These are phyloP conservation scores for Hypsizygus marmoreus DNA, from an alignment of 768 basidiomycete species.

Conservation along the genomic window DNA sequence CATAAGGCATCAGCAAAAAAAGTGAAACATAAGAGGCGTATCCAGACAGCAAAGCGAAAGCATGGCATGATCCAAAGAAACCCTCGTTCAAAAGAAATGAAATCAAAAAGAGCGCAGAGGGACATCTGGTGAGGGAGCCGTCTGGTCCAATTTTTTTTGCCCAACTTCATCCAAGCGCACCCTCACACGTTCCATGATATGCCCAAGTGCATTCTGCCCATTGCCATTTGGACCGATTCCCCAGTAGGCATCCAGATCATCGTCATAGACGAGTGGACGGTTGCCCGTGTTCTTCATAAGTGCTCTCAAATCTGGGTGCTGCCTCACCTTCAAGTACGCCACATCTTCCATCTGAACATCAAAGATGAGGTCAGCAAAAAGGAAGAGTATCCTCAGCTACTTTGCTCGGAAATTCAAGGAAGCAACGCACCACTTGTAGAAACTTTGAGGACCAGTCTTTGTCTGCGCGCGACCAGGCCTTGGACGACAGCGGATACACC, in stretches of 20 bases:
- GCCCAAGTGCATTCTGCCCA: slow-evolving; percentile 67
- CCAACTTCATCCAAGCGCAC: slow-evolving; percentile 34
- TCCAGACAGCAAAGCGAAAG: no score
- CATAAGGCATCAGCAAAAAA: no score
- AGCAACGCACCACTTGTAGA: slow-evolving; percentile 45
- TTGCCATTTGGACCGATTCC: slow-evolving; percentile 50
- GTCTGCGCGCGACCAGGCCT: slow-evolving; percentile 37
- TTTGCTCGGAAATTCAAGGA: not conserved
- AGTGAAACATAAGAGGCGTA: no score
- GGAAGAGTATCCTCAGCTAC: not conserved
- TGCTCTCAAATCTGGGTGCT: slow-evolving; percentile 60
- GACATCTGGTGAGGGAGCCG: no score
- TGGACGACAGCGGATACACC: slow-evolving; percentile 36
- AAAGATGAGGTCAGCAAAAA: not conserved
- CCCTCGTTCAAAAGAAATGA: no score
- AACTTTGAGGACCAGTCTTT: slow-evolving; percentile 55
- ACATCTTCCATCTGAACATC: slow-evolving; percentile 65
- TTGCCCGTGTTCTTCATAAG: slow-evolving; percentile 57
- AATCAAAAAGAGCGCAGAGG: not conserved
- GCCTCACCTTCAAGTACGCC: slow-evolving; percentile 66
- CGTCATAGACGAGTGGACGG: slow-evolving; percentile 53
- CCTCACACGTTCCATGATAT: slow-evolving; percentile 56
- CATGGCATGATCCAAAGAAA: no score
- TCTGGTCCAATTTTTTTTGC: no score
- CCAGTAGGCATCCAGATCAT: slow-evolving; percentile 64